Evolutionary conservation across 2,329 filamentous ascomycete genomes (phyloP).

Genomic region (Botrytis pseudocinerea): DNA sequence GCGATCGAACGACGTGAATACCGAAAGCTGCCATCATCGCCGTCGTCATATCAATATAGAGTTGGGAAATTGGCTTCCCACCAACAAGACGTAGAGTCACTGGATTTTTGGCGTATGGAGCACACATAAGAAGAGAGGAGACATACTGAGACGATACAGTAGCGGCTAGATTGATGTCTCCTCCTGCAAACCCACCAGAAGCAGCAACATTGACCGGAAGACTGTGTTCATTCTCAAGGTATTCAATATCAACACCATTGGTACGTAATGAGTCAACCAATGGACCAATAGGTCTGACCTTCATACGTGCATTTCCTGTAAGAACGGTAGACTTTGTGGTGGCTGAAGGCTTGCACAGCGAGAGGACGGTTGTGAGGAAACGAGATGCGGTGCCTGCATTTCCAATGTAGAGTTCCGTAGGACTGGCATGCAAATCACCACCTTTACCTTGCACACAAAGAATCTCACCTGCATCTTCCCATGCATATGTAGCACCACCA

Average conservation of each 20-base stretch:
- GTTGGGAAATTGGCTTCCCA: conserved; percentile 95
- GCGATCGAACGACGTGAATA: conserved; percentile 73
- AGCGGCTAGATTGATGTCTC: conserved; percentile 86
- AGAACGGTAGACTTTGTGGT: conserved; percentile 69
- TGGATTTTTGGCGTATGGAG: conserved; percentile 91
- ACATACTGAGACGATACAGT: conserved; percentile 99
- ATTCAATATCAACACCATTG: conserved; percentile 86
- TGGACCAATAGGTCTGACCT: conserved; percentile 88
- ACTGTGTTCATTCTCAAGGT: conserved; percentile 79
- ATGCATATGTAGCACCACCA: conserved; percentile 83
- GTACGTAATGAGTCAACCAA: conserved; percentile 84
- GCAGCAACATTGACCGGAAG: conserved; percentile 82
- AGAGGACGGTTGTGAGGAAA: conserved; percentile 89
- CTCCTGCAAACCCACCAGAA: conserved; percentile 79
- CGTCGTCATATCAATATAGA: conserved; percentile 98
- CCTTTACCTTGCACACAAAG: conserved; percentile 88
- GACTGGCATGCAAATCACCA: conserved; percentile 76
- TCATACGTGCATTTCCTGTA: conserved; percentile 95
- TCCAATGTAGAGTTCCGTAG: conserved; percentile 81
- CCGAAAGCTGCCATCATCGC: conserved; percentile 97
- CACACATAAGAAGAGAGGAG: conserved; percentile 93
- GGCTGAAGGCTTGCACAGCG: conserved; percentile 69
- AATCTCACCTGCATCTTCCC: conserved; percentile 92
- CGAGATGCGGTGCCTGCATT: conserved; percentile 96
- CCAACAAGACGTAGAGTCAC: conserved; percentile 88